Evolutionary conservation across 768 basidiomycete species (phyloP).

Genomic region (Candolleomyces aberdarensis): DNA sequence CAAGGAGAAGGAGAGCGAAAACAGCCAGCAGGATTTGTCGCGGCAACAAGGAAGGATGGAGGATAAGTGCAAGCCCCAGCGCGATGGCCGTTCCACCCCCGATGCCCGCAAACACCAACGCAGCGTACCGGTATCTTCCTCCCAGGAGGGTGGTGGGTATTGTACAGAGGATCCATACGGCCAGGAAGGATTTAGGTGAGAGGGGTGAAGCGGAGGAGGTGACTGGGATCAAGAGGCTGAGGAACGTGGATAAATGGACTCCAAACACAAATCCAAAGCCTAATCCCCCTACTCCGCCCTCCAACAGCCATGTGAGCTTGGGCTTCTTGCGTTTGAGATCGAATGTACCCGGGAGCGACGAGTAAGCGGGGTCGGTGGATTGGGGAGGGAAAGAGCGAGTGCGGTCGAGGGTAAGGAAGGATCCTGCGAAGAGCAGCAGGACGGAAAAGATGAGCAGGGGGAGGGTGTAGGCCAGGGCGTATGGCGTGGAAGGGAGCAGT

Average conservation of each 20-base stretch:
- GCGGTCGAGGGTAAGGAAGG: conserved; percentile 69
- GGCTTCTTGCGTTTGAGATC: conserved; percentile 29
- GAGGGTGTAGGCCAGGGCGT: conserved; percentile 53
- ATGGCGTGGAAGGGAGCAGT: conserved; percentile 47
- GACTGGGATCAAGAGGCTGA: conserved; percentile 54
- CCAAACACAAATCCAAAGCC: conserved; percentile 58
- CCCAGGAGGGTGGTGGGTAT: conserved; percentile 45
- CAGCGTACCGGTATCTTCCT: conserved; percentile 52
- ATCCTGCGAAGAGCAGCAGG: conserved; percentile 60
- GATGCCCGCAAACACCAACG: conserved; percentile 45
- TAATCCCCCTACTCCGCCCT: conserved; percentile 65
- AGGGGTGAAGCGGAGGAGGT: conserved; percentile 42
- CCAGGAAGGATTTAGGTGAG: conserved; percentile 49
- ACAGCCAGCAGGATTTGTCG: conserved; percentile 41
- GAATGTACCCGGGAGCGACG: conserved; percentile 28
- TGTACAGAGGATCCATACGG: conserved; percentile 56
- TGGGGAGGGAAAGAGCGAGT: conserved; percentile 47
- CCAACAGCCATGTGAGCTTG: conserved; percentile 38
- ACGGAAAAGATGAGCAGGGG: conserved; percentile 60
- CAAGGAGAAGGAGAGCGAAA: conserved; percentile 28
- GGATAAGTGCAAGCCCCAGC: conserved; percentile 50
- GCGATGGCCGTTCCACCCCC: conserved; percentile 54
- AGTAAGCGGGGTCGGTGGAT: conserved; percentile 15
- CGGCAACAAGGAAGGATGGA: conserved; percentile 50
- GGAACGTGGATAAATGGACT: conserved; percentile 59